Evolutionary conservation across 2,329 filamentous ascomycete genomes (phyloP), one percentile per base, ranked within the genome.

Genomic region (Domatiomyces globalis): DNA sequence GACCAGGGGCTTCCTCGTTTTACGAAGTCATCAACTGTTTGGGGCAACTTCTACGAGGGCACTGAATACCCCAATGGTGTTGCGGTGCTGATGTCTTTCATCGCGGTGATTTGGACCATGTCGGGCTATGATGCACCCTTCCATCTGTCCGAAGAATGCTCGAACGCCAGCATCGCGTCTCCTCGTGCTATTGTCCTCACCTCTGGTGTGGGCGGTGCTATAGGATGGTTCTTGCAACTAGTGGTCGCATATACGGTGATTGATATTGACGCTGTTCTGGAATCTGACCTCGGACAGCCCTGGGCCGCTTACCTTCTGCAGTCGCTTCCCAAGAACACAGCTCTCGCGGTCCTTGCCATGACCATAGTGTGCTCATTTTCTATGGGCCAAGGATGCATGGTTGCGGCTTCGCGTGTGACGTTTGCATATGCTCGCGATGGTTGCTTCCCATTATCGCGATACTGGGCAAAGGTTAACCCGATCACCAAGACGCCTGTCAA

Each of bases 301-400:
- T 85, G 81, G 71, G 83, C 81, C 2, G 80, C 81, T 2, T 84
- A 84, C 58, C 71, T 85, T 15, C 72, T 83, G 48, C 81, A 85
- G 62, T 73, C 82, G 45, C 69, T 86, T 53, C 75, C 78, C 0
- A 70, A 76, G 51, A 77, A 76, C 49, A 71, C 75, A 1, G 79
- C 79, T 2, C 69, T 84, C 22, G 78, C 78, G 1, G 76, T 85
- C 48, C 75, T 85, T 10, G 68, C 74, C 0, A 65, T 85, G 43
- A 85, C 81, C 1, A 83, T 85, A 56, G 70, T 85, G 43, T 82
- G 80, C 52, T 78, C 80, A 1, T 85, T 85, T 62, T 78, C 75
- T 43, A 85, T 85, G 79, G 83, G 83, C 5, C 81, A 85, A 63
- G 83, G 81, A 1, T 84, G 81, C 63, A 85, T 84, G 79, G 77